A percentile compares a stretch with the other conserved stretches of the same genome.
Evolutionary conservation across 2,329 filamentous ascomycete genomes (phyloP).

Genomic region (Aspergillus uvarum): DNA sequence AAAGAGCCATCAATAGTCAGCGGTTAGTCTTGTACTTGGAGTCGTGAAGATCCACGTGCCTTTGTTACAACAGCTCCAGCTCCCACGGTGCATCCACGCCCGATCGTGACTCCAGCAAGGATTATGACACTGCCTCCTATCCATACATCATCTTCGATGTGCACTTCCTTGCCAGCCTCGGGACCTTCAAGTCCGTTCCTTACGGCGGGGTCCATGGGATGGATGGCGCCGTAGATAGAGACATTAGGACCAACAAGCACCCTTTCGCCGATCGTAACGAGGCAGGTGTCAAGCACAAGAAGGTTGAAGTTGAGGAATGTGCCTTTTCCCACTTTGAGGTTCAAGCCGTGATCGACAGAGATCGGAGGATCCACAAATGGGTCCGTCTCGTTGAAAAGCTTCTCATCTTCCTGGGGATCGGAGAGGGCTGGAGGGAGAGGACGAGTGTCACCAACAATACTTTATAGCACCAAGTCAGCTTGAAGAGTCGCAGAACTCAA

Average conservation of each 20-base stretch:
- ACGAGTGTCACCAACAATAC: slow-evolving; percentile 26
- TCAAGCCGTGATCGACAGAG: slow-evolving; percentile 65
- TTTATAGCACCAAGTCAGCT: slow-evolving; percentile 1
- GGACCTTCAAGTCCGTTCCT: slow-evolving; percentile 45
- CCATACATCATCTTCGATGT: slow-evolving; percentile 51
- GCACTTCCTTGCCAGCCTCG: slow-evolving; percentile 51
- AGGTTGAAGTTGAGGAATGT: slow-evolving; percentile 56
- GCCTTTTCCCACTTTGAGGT: slow-evolving; percentile 58
- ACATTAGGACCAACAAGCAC: slow-evolving; percentile 56
- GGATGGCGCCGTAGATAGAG: slow-evolving; percentile 53
- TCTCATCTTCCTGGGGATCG: slow-evolving; percentile 23
- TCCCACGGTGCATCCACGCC: slow-evolving; percentile 43
- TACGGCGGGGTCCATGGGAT: slow-evolving; percentile 52
- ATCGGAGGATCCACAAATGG: slow-evolving; percentile 62
- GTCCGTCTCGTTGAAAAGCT: slow-evolving; percentile 34
- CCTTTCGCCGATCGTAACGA: slow-evolving; percentile 54
- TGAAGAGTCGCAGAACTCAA: background rate
- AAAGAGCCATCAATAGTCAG: slow-evolving; percentile 3
- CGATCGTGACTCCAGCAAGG: slow-evolving; percentile 45
- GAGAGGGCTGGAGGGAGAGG: slow-evolving; percentile 22
- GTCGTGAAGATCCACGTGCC: slow-evolving; percentile 11
- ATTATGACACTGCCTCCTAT: slow-evolving; percentile 50
- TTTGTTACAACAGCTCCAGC: slow-evolving; percentile 44
- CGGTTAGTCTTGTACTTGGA: background rate
- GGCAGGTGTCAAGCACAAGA: slow-evolving; percentile 52